Evolutionary conservation across 2,329 filamentous ascomycete species (phyloP).

Genomic region (Penicillium sp.): DNA sequence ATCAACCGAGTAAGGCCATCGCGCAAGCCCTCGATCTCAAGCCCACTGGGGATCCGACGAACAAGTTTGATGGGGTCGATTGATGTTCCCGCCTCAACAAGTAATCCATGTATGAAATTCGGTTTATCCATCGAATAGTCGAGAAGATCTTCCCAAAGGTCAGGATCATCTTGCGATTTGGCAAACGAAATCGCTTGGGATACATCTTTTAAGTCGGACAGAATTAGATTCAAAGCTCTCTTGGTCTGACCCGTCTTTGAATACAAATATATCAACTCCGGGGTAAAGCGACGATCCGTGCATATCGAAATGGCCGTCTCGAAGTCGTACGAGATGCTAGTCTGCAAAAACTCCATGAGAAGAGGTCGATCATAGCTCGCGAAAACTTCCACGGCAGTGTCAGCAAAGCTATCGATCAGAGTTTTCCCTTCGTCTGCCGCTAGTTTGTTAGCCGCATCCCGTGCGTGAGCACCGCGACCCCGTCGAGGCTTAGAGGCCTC

Average conservation of each 20-base stretch:
- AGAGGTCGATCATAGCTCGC: slow-evolving; percentile 78
- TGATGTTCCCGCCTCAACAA: slow-evolving; percentile 91
- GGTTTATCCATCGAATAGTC: slow-evolving; percentile 98
- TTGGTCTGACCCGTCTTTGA: slow-evolving; percentile 96
- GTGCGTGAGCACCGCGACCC: slow-evolving; percentile 41
- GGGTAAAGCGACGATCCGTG: slow-evolving; percentile 77
- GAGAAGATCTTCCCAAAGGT: slow-evolving; percentile 92
- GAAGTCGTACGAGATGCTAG: slow-evolving; percentile 85
- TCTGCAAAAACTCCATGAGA: slow-evolving; percentile 84
- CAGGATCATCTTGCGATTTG: slow-evolving; percentile 87
- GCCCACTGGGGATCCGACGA: slow-evolving; percentile 84
- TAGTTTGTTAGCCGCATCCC: slow-evolving; percentile 51
- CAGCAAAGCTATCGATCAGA: slow-evolving; percentile 83
- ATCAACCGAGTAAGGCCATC: slow-evolving; percentile 90
- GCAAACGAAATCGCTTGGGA: slow-evolving; percentile 92
- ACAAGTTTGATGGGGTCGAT: slow-evolving; percentile 93
- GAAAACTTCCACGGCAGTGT: slow-evolving; percentile 84
- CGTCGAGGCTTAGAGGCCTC: slow-evolving; percentile 39
- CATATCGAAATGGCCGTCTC: slow-evolving; percentile 74
- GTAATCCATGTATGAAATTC: slow-evolving; percentile 84
- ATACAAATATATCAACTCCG: slow-evolving; percentile 93
- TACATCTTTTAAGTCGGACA: slow-evolving; percentile 89
- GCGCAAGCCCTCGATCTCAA: slow-evolving; percentile 88
- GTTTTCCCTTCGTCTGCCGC: slow-evolving; percentile 63
- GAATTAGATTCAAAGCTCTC: slow-evolving; percentile 87